Evolutionary conservation across 768 basidiomycete genomes (phyloP).

Genomic region (Boletus bicolor): DNA sequence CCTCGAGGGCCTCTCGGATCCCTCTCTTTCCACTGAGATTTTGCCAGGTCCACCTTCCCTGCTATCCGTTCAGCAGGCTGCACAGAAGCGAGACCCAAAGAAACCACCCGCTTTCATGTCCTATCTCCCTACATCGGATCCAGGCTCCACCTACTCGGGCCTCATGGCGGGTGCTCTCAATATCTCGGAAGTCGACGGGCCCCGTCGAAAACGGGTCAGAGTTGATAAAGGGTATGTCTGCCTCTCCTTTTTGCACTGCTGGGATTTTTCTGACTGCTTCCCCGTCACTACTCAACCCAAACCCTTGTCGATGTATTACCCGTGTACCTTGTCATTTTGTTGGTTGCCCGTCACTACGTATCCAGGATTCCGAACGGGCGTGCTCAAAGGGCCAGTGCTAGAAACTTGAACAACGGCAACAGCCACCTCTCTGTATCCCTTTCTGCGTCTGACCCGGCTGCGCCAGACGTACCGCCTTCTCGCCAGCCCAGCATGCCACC

Average conservation of each 20-base stretch:
- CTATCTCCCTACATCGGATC: conserved; percentile 81
- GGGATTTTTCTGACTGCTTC: conserved; percentile 23
- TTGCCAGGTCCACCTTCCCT: conserved; percentile 84
- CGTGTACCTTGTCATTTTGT: conserved; percentile 10
- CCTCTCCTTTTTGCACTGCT: conserved; percentile 24
- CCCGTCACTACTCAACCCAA: conserved; percentile 20
- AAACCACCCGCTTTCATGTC: conserved; percentile 68
- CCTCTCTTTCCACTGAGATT: conserved; percentile 83
- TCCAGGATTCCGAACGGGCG: conserved; percentile 58
- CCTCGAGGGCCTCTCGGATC: conserved; percentile 68
- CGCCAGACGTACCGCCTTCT: conserved; percentile 40
- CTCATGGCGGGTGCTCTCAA: conserved; percentile 64
- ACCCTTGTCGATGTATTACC: conserved; percentile 28
- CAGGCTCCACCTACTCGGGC: conserved; percentile 84
- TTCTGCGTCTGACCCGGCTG: conserved; percentile 35
- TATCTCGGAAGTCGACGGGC: conserved; percentile 55
- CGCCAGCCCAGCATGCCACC: conserved; percentile 37
- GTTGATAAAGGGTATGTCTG: conserved; percentile 67
- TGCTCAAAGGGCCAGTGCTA: conserved; percentile 71
- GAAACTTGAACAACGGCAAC: conserved; percentile 53
- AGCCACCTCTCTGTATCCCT: conserved; percentile 28
- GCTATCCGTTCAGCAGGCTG: conserved; percentile 63
- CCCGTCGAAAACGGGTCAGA: conserved; percentile 69
- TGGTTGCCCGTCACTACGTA: conserved; percentile 8
- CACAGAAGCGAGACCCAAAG: conserved; percentile 76